Conservation (phyloP, 805 yeast genomes). For the Yamadazyma paraphyllophila region DNA sequence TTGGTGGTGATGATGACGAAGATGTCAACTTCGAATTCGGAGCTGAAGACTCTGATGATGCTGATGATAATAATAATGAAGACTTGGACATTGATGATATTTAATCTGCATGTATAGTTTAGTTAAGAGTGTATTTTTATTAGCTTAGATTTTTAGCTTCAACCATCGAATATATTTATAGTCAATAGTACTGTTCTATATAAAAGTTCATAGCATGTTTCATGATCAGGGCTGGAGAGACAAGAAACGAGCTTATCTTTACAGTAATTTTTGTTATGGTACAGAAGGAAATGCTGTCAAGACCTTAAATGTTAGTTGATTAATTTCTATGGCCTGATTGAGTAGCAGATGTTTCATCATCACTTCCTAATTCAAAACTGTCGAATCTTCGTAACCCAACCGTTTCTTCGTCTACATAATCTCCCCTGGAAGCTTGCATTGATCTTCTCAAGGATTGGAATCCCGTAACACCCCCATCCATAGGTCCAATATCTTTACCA, state of each 20-base stretch:
- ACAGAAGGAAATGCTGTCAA: neutral
- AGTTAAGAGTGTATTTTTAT: constrained; percentile 5
- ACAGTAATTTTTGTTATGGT: neutral
- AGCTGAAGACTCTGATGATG: constrained; percentile 80
- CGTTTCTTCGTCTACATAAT: constrained; percentile 42
- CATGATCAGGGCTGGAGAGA: too few relatives aligned
- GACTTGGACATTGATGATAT: constrained; percentile 93
- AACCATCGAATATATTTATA: constrained; percentile 4
- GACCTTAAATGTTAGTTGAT: neutral
- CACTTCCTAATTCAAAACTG: constrained; percentile 53
- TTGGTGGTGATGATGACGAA: constrained; percentile 94
- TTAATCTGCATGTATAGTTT: constrained; percentile 30
- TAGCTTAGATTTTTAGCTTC: neutral
- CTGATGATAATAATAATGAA: constrained; percentile 64
- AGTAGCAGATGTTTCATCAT: constrained; percentile 24
- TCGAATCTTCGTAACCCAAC: constrained; percentile 60
- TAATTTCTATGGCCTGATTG: constrained; percentile 9
- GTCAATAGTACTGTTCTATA: neutral
- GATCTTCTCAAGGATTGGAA: constrained; percentile 70
- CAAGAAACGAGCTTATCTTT: too few relatives aligned
- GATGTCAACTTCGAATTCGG: constrained; percentile 98
- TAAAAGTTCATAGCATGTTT: constrained; percentile 1
- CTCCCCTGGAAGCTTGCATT: constrained; percentile 56
- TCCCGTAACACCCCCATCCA: constrained; percentile 82
- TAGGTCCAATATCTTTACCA: constrained; percentile 54